Conservation (phyloP, 208 protist genomes). For the Leishmania gerbilli region DNA sequence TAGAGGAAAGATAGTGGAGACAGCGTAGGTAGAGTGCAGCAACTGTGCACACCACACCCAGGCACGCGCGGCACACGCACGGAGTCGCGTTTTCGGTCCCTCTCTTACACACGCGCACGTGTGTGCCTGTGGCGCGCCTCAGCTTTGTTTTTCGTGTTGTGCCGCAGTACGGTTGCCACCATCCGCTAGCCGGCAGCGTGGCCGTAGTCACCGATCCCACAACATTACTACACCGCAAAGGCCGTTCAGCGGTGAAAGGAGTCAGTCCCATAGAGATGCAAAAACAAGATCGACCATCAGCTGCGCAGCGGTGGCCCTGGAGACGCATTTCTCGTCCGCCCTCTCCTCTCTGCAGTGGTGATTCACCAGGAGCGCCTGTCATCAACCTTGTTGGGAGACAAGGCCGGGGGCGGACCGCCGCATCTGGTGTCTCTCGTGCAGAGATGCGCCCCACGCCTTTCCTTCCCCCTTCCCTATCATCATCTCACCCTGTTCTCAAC, state of each 20-base stretch:
- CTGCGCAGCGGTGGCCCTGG: neutral
- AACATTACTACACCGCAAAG: neutral
- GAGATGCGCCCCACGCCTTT: neutral
- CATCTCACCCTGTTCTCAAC: neutral
- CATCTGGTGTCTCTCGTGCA: neutral
- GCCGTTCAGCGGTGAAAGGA: neutral
- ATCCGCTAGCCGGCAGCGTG: neutral
- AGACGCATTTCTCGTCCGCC: neutral
- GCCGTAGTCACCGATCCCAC: neutral
- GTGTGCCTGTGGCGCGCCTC: neutral
- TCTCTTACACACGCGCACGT: neutral
- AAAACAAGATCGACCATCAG: neutral
- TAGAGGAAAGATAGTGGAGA: neutral
- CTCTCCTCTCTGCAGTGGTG: neutral
- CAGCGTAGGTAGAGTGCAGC: neutral
- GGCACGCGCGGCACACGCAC: neutral
- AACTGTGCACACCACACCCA: neutral
- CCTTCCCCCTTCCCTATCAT: neutral
- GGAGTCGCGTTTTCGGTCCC: neutral
- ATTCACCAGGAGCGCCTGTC: neutral
- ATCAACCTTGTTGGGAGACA: neutral
- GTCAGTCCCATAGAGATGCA: neutral
- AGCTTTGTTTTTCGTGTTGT: neutral
- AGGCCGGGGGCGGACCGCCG: too few relatives aligned
- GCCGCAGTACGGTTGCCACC: neutral